Percentiles rank a stretch among this genome's conserved stretches.
Evolutionary conservation across 192 early-diverging fungal genomes (phyloP).

Genomic region (Ambispora gerdemannii): DNA sequence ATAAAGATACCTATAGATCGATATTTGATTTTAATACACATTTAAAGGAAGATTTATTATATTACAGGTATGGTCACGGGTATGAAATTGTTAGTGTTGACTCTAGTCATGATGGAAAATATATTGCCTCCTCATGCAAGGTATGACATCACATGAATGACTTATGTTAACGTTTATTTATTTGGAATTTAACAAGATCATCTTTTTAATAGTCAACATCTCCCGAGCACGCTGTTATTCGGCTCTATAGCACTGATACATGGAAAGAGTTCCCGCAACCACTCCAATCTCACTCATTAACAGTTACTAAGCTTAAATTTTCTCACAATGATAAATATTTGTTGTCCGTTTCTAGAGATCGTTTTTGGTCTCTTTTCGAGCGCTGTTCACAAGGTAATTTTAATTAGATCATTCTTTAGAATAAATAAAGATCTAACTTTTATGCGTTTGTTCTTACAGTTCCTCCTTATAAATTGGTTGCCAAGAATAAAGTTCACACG

Average conservation of each 20-base stretch:
- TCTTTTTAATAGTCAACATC: constrained; percentile 53
- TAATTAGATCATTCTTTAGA: constrained; percentile 21
- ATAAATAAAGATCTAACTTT: background rate
- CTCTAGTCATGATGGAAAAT: constrained; percentile 62
- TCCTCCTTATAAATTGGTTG: constrained; percentile 54
- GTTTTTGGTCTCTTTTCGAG: constrained; percentile 81
- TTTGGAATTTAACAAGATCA: background rate
- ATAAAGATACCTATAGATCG: too few species aligned
- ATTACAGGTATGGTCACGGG: constrained; percentile 89
- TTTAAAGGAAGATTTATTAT: too few species aligned
- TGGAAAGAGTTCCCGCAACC: constrained; percentile 66
- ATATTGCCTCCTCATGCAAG: constrained; percentile 75
- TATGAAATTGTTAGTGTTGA: constrained; percentile 87
- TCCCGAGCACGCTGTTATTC: constrained; percentile 69
- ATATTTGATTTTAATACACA: too few species aligned
- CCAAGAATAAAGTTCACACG: constrained; percentile 75
- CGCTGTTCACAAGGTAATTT: constrained; percentile 35
- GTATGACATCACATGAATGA: constrained; percentile 31
- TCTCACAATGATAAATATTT: constrained; percentile 70
- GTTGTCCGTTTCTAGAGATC: constrained; percentile 81
- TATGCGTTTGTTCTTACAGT: constrained; percentile 24
- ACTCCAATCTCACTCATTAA: constrained; percentile 70
- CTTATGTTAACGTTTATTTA: background rate
- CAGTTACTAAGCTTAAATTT: constrained; percentile 80
- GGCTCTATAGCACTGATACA: constrained; percentile 63